These are phyloP conservation scores for Diaporthe citriasiana DNA, from an alignment of 2,329 filamentous ascomycete genomes.

Conservation along the genomic window DNA sequence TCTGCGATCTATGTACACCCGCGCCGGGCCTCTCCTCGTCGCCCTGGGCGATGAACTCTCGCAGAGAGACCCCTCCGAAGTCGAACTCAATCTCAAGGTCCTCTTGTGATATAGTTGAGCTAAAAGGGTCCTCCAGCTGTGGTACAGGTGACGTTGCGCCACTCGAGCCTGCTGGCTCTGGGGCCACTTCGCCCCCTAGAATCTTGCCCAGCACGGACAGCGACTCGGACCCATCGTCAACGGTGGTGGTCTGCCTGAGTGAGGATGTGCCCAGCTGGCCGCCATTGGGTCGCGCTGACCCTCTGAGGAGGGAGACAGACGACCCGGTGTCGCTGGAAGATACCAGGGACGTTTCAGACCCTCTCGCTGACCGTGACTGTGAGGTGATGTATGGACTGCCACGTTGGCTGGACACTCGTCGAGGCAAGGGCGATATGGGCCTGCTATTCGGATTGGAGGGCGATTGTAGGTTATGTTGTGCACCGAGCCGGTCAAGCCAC, in stretches of 20 bases:
- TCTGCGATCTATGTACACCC: constrained; percentile 67
- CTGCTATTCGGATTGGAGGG: constrained; percentile 38
- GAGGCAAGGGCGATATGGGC: constrained; percentile 41
- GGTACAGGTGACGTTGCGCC: constrained; percentile 16
- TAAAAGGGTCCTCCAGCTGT: constrained; percentile 36
- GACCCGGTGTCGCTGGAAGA: constrained; percentile 67
- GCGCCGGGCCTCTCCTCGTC: constrained; percentile 49
- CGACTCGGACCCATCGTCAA: constrained; percentile 68
- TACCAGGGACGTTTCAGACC: constrained; percentile 73
- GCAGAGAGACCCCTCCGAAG: constrained; percentile 83
- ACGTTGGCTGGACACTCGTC: constrained; percentile 36
- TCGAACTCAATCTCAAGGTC: constrained; percentile 78
- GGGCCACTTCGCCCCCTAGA: constrained; percentile 46
- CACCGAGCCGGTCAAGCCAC: constrained; percentile 42
- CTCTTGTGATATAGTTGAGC: constrained; percentile 56
- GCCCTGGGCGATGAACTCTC: constrained; percentile 70
- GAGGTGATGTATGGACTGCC: constrained; percentile 40
- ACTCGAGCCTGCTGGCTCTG: constrained; percentile 4
- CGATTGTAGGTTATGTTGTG: constrained; percentile 29
- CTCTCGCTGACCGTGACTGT: constrained; percentile 56
- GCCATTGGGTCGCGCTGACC: constrained; percentile 53
- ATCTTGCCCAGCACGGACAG: constrained; percentile 52
- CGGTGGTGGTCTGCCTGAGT: constrained; percentile 61
- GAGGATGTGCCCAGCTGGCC: constrained; percentile 67
- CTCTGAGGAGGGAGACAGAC: constrained; percentile 67